Evolutionary conservation across 257 asterid genomes (phyloP).

Genomic region (Solanum rostratum): DNA sequence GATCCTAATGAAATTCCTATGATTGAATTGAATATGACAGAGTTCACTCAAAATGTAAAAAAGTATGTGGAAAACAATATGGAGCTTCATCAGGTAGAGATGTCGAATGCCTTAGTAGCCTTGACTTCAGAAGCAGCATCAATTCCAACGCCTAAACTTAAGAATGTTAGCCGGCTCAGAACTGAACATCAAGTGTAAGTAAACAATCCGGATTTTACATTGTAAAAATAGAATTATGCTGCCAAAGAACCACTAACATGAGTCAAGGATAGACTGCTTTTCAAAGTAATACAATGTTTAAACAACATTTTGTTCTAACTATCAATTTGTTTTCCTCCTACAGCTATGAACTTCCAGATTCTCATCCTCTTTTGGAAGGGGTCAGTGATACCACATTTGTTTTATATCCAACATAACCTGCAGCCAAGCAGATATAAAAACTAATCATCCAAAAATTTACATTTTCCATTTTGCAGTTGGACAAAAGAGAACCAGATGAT

Average conservation of each 20-base stretch:
- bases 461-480: slow-evolving; percentile 50
- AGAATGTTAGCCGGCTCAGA: slow-evolving; percentile 74
- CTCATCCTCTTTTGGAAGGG: slow-evolving; percentile 78
- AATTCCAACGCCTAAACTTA: slow-evolving; percentile 80
- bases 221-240: not conserved
- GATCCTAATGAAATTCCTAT: slow-evolving; percentile 80
- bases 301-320: not conserved
- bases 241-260: not conserved
- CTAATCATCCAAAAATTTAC: slow-evolving; percentile 3
- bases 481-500: slow-evolving; percentile 85
- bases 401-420: not conserved
- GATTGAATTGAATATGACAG: slow-evolving; percentile 70
- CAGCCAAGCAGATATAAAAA: not conserved
- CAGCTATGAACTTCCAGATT: slow-evolving; percentile 96
- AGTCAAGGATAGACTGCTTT: not conserved
- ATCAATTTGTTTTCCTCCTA: slow-evolving; percentile 16
- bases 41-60: slow-evolving; percentile 74
- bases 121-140: slow-evolving; percentile 83
- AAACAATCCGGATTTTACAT: not conserved
- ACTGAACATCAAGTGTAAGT: slow-evolving; percentile 99
- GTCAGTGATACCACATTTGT: slow-evolving; percentile 32
- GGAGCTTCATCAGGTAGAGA: slow-evolving; percentile 52
- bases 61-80: slow-evolving; percentile 46
- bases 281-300: not conserved
- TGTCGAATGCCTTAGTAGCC: slow-evolving; percentile 84